Evolutionary conservation across 805 yeast genomes (phyloP).

Genomic region (Wickerhamiella nectarea): DNA sequence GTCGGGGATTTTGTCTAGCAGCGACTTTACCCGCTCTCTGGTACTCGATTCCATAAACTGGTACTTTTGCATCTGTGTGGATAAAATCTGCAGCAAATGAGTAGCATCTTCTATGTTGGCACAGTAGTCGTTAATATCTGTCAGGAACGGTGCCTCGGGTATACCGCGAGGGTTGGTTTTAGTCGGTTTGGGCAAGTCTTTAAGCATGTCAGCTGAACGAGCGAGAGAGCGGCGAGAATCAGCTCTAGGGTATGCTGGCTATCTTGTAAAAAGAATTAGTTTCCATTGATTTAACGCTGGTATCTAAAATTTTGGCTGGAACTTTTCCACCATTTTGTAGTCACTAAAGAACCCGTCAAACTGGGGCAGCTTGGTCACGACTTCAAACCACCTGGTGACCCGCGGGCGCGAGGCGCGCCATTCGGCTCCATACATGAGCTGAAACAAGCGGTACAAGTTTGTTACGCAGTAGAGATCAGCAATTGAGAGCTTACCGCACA

Average conservation of each 20-base stretch:
- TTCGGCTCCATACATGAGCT: constrained; percentile 44
- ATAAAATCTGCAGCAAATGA: constrained; percentile 55
- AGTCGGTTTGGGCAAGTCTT: constrained; percentile 17
- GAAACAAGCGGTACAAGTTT: constrained; percentile 40
- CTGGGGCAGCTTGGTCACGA: constrained; percentile 27
- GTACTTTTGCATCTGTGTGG: constrained; percentile 60
- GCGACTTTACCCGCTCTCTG: constrained; percentile 30
- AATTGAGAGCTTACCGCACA: constrained; percentile 47
- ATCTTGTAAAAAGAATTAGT: no score
- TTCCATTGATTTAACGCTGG: constrained; percentile 8
- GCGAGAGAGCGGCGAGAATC: no score
- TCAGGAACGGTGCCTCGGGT: constrained; percentile 91
- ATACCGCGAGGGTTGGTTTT: constrained; percentile 78
- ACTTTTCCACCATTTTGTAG: constrained; percentile 21
- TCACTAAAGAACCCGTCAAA: constrained; percentile 33
- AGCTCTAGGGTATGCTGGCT: no score
- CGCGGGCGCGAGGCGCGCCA: constrained; percentile 54
- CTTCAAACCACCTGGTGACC: constrained; percentile 57
- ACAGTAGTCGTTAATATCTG: constrained; percentile 61
- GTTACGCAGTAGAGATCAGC: constrained; percentile 48
- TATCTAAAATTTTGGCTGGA: background rate
- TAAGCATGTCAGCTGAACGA: constrained; percentile 13
- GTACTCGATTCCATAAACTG: constrained; percentile 27
- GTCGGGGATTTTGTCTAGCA: constrained; percentile 75
- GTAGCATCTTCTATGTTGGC: constrained; percentile 60